A percentile compares a stretch with the other conserved stretches of the same genome.
Conservation (phyloP, 768 basidiomycete species). For the Termitomyces sp. region DNA sequence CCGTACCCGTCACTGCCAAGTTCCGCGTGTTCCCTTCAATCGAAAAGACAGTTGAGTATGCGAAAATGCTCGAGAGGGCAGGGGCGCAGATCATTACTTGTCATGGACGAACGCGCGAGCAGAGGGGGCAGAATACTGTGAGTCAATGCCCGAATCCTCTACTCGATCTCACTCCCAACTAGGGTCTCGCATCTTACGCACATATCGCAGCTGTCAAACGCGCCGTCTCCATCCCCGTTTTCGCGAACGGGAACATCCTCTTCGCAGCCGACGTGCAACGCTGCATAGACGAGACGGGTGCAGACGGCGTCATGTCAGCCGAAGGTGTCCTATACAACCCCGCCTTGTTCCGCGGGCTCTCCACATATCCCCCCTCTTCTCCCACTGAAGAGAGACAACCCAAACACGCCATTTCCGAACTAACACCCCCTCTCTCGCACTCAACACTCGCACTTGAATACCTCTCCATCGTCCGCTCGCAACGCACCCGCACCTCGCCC, state of each 20-base stretch:
- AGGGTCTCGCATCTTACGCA: slow-evolving; percentile 86
- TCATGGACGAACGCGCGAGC: slow-evolving; percentile 88
- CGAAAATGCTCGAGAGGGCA: slow-evolving; percentile 91
- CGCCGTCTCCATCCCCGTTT: slow-evolving; percentile 87
- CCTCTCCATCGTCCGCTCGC: slow-evolving; percentile 65
- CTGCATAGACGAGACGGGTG: slow-evolving; percentile 81
- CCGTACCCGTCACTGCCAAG: slow-evolving; percentile 94
- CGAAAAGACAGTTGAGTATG: slow-evolving; percentile 89
- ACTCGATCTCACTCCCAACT: not conserved
- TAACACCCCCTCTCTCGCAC: slow-evolving; percentile 42
- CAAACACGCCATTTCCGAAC: not conserved
- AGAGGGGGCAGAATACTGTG: slow-evolving; percentile 80
- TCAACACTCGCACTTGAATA: slow-evolving; percentile 78
- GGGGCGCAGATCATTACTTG: slow-evolving; percentile 95
- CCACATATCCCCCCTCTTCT: not conserved
- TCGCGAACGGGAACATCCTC: slow-evolving; percentile 96
- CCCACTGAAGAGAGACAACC: not conserved
- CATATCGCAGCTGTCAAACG: slow-evolving; percentile 90
- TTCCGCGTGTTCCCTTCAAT: slow-evolving; percentile 86
- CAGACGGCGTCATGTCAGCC: slow-evolving; percentile 91
- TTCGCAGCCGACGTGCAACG: slow-evolving; percentile 76
- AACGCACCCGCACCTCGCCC: slow-evolving; percentile 57
- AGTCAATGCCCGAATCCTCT: slow-evolving; percentile 13
- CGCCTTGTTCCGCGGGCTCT: slow-evolving; percentile 55
- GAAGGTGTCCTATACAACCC: slow-evolving; percentile 95